Base-by-base conservation (phyloP, 306 rosid species). In the Lathyrus oleraceus region DNA sequence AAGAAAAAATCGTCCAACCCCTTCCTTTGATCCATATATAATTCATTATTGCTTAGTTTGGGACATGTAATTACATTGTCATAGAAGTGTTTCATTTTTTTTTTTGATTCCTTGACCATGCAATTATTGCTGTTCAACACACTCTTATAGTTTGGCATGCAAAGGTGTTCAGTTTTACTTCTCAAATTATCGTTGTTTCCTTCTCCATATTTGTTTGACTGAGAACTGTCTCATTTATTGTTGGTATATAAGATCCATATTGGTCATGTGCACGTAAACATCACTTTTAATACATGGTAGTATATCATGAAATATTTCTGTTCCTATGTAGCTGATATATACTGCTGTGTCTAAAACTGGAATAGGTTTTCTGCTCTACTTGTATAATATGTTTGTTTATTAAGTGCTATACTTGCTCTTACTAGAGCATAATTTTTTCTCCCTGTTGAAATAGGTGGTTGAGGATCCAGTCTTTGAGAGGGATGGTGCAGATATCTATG, bases 401-500 rank as follows among this genome's bases (percentile, higher is more conserved):
- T 47, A 73, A 63, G 56, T 71, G 54, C 52, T 74, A 49, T 49
- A 8, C 65, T 81, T 47, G 49, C 15, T 45, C 49, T 68, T 21
- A 56, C 65, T 73, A 78, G 75, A 82, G 60, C 67, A 71, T 58
- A 47, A 20, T 68, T 28, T 17, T 56, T 63, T 9, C 36, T 62
- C 27, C 61, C 71, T 61, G 82, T 79, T 52, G 56, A 63, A 76
- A 68, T 87, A 94, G 99, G 97, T 94, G 78, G 84, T 76, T 61
- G 82, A 91, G 81, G 96, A 91, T 87, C 86, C 83, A 54, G 80
- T 87, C 61, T 94, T 94, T 76, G 42, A 68, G 77, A 82, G 97
- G 74, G 97, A 94, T 38, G 97, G 99, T 45, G 95, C 91, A 62
- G 92, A 94, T 82, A 79, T 94, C 36, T 91, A 88, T 62, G 96